Base-by-base conservation (phyloP, 2,329 filamentous ascomycete species). In the Penicillium griseofulvum region DNA sequence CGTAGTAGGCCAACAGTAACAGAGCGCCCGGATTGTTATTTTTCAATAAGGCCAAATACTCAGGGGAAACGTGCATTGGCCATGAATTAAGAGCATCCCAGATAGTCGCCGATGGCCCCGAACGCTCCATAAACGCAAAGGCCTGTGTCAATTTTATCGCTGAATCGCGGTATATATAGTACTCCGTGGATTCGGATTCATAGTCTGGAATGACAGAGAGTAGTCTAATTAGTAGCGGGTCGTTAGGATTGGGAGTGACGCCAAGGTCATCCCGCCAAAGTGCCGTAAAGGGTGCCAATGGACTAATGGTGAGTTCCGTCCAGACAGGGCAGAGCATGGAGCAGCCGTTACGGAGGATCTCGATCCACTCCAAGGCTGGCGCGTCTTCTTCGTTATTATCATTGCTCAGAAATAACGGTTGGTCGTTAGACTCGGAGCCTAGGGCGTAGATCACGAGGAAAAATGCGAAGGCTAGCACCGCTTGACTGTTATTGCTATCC, bases 1-100 rank as follows among this genome's bases (percentile, higher is more conserved):
- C 29, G 16, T 74, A 78, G 49, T 74, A 66, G 42, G 74, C 71
- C 14, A 78, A 52, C 22, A 78, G 55, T 3, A 72, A 66, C 19
- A 78, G 57, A 2, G 73, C 71, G 1, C 66, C 68, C 8, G 72
- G 65, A 16, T 72, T 63, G 22, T 62, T 60, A 36, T 68, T 61
- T 6, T 68, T 67, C 1, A 77, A 53, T 42, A 70, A 51, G 1
- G 55, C 52, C 17, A 73, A 53, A 50, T 72, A 77, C 5, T 62
- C 68, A 1, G 65, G 51, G 5, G 64, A 60, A 5, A 77, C 56
- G 9, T 69, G 66, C 34, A 74, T 61, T 59, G 22, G 22, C 22
- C 22, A 22, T 22, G 22, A 22, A 22, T 22, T 22, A 22, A 22
- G 22, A 22, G 22, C 22, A 22, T 22, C 22, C 22, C 22, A 22